Percentiles rank a stretch among this genome's conserved stretches.
Evolutionary conservation across 176 grass and related monocot genomes (phyloP).

Genomic region (Urochloa ruziziensis): DNA sequence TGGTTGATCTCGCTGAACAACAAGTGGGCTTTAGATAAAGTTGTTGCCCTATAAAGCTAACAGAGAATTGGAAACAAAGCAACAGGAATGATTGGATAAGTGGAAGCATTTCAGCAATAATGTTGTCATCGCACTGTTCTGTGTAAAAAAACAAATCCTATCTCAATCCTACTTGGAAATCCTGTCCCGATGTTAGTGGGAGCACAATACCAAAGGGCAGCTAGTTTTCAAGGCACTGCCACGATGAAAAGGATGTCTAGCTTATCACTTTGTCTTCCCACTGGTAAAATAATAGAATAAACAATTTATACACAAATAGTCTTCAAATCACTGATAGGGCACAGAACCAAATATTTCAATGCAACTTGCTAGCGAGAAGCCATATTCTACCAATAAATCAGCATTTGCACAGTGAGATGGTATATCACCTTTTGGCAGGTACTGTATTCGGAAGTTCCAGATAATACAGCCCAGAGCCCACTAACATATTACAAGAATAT

Average conservation of each 20-base stretch:
- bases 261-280: slow-evolving; percentile 2
- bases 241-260: slow-evolving; percentile 35
- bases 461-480: background rate
- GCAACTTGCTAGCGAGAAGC: background rate
- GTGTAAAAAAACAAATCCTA: slow-evolving; percentile 14
- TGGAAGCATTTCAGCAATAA: background rate
- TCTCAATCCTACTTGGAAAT: slow-evolving; percentile 1
- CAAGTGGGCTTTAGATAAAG: slow-evolving; percentile 3
- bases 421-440: slow-evolving; percentile 2
- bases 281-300: background rate
- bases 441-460: background rate
- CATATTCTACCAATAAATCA: slow-evolving; percentile 24
- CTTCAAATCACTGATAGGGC: background rate
- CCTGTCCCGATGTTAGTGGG: slow-evolving; percentile 9
- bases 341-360: background rate
- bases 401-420: background rate
- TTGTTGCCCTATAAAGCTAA: slow-evolving; percentile 15
- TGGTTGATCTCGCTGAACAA: background rate
- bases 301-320: background rate
- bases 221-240: slow-evolving; percentile 2
- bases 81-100: background rate
- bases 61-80: background rate
- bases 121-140: background rate
- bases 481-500: background rate
- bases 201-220: background rate